phyloP scores from a whole-genome alignment of 2,329 filamentous ascomycete genomes.

The Diaporthe eres region DNA sequence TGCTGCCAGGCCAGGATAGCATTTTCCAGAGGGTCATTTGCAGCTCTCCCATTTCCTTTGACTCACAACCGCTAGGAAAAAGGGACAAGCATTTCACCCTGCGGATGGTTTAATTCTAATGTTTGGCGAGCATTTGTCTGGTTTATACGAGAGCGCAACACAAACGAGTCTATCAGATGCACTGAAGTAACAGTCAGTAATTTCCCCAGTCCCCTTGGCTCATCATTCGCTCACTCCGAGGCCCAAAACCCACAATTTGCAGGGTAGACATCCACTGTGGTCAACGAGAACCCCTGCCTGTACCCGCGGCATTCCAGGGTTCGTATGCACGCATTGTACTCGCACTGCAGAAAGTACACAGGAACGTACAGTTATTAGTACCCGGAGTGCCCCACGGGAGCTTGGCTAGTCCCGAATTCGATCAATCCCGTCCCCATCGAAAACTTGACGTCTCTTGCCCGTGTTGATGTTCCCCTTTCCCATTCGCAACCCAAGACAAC shows the following conservation, averaged over 20 bases:
- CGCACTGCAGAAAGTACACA: neutral
- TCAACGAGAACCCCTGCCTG: neutral
- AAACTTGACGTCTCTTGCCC: constrained; percentile 19
- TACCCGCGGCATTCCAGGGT: constrained; percentile 6
- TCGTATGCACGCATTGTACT: neutral
- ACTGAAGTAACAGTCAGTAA: neutral
- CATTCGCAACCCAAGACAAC: neutral
- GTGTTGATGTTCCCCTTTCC: constrained; percentile 13
- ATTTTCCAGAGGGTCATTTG: neutral
- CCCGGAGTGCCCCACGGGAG: constrained; percentile 29
- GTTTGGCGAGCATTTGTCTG: neutral
- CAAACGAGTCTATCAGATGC: neutral
- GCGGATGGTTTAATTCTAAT: neutral
- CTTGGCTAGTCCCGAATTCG: constrained; percentile 18
- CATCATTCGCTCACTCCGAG: constrained; percentile 16
- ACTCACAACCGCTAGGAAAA: neutral
- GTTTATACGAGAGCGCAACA: neutral
- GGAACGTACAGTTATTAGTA: constrained; percentile 6
- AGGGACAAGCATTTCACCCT: neutral
- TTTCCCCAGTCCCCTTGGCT: neutral
- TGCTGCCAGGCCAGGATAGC: neutral
- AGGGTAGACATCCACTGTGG: neutral
- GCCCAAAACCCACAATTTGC: neutral
- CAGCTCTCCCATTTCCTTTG: neutral
- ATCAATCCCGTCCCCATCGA: constrained; percentile 1